Base-by-base conservation (phyloP, 768 basidiomycete genomes). In the Trichaptum fuscoviolaceum region DNA sequence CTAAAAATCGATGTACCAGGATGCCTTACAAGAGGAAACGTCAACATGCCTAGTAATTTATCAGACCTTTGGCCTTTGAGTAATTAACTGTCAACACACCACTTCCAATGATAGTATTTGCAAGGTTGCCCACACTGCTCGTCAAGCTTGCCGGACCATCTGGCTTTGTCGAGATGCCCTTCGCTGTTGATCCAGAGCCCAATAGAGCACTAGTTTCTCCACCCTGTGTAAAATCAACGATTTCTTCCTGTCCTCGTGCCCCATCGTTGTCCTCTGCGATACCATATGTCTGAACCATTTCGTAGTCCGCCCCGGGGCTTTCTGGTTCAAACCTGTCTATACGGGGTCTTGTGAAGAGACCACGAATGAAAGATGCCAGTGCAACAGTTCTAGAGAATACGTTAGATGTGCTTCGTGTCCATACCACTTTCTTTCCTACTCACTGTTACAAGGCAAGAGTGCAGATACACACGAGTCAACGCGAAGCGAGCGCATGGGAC, bases 21-120 rank as follows among this genome's bases (percentile, higher is more conserved):
- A 52, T 17, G 17, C 17, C 83, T 64, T 70, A 91, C 92, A 83
- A 94, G 74, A 70, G 92, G 92, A 71, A 94, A 94, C 7, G 92
- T 93, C 27, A 95, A 82, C 93, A 95, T 94, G 34, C 93, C 92
- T 93, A 70, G 23, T 20, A 10, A 26, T 24, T 64, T 18, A 60
- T 57, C 58, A 23, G n/a, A n/a, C 67, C 52, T 34, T 69, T 64
- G 59, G 67, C 59, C 52, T 66, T 34, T 42, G 25, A 71, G 73
- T 8, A 64, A 64, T 18, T n/a, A 25, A 65, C 35, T 25, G 69
- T 68, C 36, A 68, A 67, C 84, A 71, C 75, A 87, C 93, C 93
- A 65, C 91, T 96, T 17, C 95, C 95, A 70, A 97, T 90, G 71
- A 96, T 94, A 0, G 95, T 97, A 71, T 97, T 97, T 26, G 87